These are phyloP conservation scores for Platismatia glauca DNA, from an alignment of 495 filamentous ascomycete genomes.

Conservation along the genomic window DNA sequence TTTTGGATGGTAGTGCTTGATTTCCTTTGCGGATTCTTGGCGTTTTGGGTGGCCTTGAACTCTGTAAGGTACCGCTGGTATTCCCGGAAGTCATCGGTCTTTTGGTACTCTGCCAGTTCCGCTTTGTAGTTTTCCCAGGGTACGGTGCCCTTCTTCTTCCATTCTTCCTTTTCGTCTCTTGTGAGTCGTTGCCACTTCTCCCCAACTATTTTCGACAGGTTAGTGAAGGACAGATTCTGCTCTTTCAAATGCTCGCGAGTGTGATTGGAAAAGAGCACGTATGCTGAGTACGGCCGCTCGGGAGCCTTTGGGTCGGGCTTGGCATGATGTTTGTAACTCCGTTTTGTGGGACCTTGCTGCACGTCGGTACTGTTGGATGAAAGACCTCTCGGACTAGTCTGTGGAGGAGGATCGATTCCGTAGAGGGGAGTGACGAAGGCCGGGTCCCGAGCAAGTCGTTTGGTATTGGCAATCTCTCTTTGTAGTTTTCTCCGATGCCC, in stretches of 20 bases:
- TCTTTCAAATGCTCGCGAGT: constrained; percentile 19
- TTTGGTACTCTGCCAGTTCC: constrained; percentile 16
- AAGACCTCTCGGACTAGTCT: not conserved
- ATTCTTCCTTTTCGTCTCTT: constrained; percentile 10
- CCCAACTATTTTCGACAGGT: constrained; percentile 17
- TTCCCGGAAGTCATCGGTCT: constrained; percentile 11
- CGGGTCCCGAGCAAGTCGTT: constrained; percentile 1
- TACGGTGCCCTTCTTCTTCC: constrained; percentile 13
- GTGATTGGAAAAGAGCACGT: constrained; percentile 21
- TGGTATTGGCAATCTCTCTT: constrained; percentile 21
- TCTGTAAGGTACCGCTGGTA: constrained; percentile 13
- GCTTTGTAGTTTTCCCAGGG: constrained; percentile 20
- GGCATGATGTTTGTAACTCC: constrained; percentile 18
- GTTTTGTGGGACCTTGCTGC: constrained; percentile 12
- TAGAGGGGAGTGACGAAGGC: constrained; percentile 9
- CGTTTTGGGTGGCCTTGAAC: constrained; percentile 14
- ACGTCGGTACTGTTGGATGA: not conserved
- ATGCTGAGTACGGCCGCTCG: constrained; percentile 17
- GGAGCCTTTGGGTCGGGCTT: constrained; percentile 21
- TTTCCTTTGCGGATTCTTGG: constrained; percentile 12
- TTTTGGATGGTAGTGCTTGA: not conserved
- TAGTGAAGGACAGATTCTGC: constrained; percentile 16
- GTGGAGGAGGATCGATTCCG: not conserved
- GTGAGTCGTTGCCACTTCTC: constrained; percentile 19
- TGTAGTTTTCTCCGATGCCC: constrained; percentile 25